phyloP scores from a whole-genome alignment of 192 early-diverging fungal genomes.

The Obelidium mucronatum region DNA sequence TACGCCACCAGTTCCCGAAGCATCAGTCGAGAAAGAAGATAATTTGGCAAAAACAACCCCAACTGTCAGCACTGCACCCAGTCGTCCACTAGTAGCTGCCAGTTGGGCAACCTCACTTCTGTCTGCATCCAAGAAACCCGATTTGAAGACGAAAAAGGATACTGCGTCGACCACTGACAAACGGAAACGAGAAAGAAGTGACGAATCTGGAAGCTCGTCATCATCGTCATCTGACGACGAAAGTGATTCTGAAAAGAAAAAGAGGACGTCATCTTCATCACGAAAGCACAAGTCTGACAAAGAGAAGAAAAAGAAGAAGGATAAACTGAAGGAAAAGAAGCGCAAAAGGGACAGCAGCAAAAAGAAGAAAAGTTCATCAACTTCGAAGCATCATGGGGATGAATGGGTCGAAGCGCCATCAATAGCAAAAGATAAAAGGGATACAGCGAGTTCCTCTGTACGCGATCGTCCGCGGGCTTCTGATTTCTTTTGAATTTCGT shows the following conservation, averaged over 20 bases:
- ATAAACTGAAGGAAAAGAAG: neutral
- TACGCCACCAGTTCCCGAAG: neutral
- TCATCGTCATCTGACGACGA: slow-evolving; percentile 55
- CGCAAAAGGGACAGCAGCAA: neutral
- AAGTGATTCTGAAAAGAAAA: slow-evolving; percentile 44
- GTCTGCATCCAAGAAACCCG: neutral
- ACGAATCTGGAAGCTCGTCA: slow-evolving; percentile 51
- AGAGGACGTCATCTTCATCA: neutral
- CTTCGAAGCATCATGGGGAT: neutral
- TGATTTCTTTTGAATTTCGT: slow-evolving; percentile 22
- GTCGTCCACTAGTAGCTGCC: slow-evolving; percentile 9
- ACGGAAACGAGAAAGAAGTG: slow-evolving; percentile 77
- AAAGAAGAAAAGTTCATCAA: neutral
- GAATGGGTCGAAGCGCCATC: neutral
- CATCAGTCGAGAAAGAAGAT: neutral
- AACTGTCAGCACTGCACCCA: neutral
- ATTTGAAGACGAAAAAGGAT: neutral
- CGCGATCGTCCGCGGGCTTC: slow-evolving; percentile 34
- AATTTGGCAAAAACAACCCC: neutral
- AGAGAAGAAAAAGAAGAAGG: slow-evolving; percentile 25
- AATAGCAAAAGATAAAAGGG: no score
- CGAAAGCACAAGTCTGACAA: neutral
- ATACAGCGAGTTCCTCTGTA: neutral
- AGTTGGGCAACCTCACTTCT: neutral
- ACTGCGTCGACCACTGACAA: neutral